phyloP scores from a whole-genome alignment of 768 basidiomycete genomes.

The Lactarius sp. region DNA sequence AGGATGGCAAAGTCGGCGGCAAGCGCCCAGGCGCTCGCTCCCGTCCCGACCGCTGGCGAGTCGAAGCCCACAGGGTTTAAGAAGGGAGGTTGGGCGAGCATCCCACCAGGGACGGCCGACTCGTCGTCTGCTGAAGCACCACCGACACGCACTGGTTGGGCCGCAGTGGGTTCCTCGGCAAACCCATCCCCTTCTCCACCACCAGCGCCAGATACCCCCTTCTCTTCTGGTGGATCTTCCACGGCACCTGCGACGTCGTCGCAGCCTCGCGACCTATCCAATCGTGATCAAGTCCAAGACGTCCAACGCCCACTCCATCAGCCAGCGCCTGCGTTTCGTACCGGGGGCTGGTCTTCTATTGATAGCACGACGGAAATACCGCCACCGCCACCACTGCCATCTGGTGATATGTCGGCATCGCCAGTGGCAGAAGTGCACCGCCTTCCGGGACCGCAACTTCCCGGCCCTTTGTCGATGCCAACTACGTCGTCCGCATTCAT shows the following conservation, averaged over 20 bases:
- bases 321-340: slow-evolving; percentile 47
- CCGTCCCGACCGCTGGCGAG: slow-evolving; percentile 19
- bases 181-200: background rate
- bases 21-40: slow-evolving; percentile 27
- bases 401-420: background rate
- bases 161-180: slow-evolving; percentile 37
- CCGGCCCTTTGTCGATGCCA: slow-evolving; percentile 24
- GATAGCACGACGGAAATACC: slow-evolving; percentile 40
- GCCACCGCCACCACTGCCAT: background rate
- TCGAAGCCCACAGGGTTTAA: slow-evolving; percentile 35
- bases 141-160: slow-evolving; percentile 42
- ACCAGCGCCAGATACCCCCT: slow-evolving; percentile 1
- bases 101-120: slow-evolving; percentile 3
- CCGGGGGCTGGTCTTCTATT: slow-evolving; percentile 64
- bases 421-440: background rate
- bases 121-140: slow-evolving; percentile 24
- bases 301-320: slow-evolving; percentile 17
- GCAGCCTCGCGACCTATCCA: background rate
- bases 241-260: background rate
- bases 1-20: slow-evolving; percentile 44
- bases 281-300: background rate
- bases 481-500: slow-evolving; percentile 25
- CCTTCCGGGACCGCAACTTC: slow-evolving; percentile 14
- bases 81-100: slow-evolving; percentile 21
- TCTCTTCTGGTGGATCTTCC: background rate